These are phyloP conservation scores for Picea engelmannii DNA, from an alignment of 83 land plant genomes.

Conservation along the genomic window DNA sequence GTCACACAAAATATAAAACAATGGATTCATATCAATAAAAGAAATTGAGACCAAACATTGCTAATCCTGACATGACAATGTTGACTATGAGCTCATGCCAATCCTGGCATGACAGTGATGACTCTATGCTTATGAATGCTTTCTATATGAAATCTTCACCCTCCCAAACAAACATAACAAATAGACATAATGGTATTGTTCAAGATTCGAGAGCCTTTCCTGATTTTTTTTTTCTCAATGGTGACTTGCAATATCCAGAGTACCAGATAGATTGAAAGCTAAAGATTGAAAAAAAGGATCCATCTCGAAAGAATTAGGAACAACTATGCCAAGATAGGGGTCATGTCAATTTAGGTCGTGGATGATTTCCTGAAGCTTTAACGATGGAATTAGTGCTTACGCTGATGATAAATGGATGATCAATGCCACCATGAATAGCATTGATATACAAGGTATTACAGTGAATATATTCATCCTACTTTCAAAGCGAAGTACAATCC, in stretches of 20 bases:
- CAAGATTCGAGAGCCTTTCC: no score
- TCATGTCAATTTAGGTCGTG: background rate
- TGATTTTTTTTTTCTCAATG: constrained; percentile 3
- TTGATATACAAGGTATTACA: no score
- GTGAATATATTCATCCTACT: no score
- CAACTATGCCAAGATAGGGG: no score
- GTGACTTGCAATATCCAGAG: background rate
- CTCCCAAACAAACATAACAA: no score
- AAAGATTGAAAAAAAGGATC: constrained; percentile 1
- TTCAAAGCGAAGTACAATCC: no score
- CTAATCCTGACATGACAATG: constrained; percentile 59
- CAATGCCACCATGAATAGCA: no score
- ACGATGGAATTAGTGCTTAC: background rate
- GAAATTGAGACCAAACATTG: constrained; percentile 41
- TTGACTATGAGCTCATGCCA: constrained; percentile 31
- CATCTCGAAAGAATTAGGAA: constrained; percentile 50
- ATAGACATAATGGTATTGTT: no score
- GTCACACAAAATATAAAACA: background rate
- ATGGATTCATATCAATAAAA: background rate
- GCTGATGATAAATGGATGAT: no score
- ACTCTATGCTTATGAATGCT: no score
- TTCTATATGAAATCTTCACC: no score
- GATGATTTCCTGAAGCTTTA: constrained; percentile 4
- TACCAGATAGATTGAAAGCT: constrained; percentile 26
- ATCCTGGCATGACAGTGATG: no score